A percentile compares a stretch with the other conserved stretches of the same genome.
phyloP scores from a whole-genome alignment of 2,329 filamentous ascomycete genomes.

The Sporothrix variecibatus region DNA sequence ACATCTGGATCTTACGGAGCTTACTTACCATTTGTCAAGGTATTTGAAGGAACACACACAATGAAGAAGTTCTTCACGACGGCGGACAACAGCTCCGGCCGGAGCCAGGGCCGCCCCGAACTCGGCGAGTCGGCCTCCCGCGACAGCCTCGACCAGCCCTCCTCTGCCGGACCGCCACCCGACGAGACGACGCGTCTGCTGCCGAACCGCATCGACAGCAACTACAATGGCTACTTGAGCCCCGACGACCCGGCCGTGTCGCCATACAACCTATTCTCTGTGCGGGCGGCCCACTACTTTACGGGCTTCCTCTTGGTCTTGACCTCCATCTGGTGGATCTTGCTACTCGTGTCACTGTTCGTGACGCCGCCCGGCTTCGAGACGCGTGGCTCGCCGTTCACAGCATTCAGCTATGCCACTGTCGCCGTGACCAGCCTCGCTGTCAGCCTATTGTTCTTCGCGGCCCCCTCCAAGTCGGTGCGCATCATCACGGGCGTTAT shows the following conservation, averaged over 20 bases:
- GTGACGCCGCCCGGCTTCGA: conserved; percentile 86
- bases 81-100: conserved; percentile 14
- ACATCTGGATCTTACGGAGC: background rate
- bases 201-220: conserved; percentile 63
- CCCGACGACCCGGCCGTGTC: conserved; percentile 84
- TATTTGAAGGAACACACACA: background rate
- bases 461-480: conserved; percentile 76
- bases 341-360: conserved; percentile 87
- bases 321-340: conserved; percentile 88
- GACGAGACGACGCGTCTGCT: conserved; percentile 67
- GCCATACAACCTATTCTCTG: conserved; percentile 92
- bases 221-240: conserved; percentile 57
- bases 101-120: background rate
- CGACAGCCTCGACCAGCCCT: conserved; percentile 20
- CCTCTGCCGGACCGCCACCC: background rate
- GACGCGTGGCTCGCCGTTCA: conserved; percentile 88
- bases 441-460: conserved; percentile 82
- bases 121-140: conserved; percentile 10
- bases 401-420: conserved; percentile 80
- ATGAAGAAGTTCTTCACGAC: conserved; percentile 13
- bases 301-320: conserved; percentile 74
- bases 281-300: conserved; percentile 76
- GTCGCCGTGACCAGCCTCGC: conserved; percentile 75
- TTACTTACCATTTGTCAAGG: too few relatives aligned
- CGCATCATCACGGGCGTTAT: conserved; percentile 71